Base-by-base conservation (phyloP, 371 early-diverging fungal genomes). In the Actinomucor elegans region DNA sequence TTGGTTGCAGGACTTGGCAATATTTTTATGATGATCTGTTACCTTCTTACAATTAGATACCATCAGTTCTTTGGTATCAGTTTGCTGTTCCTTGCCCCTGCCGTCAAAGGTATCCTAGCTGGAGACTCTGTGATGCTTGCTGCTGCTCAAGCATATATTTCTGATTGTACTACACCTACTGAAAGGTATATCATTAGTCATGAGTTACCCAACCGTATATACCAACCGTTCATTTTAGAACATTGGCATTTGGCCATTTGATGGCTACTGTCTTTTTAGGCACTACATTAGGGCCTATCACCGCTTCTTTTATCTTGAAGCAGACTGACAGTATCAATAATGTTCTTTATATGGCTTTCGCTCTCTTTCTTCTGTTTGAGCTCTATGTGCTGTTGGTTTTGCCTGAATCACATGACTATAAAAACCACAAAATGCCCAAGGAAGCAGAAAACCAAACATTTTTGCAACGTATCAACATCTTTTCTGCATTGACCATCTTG, bases 351-450 rank as follows among this genome's bases (percentile, higher is more conserved):
- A 41, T 75, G 36, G 66, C 67, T 4, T 21, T 79, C 12, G 34
- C 35, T 0, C 26, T 46, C 27, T 48, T 54, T 24, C 7, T 60
- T 11, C 1, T 68, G 0, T 61, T 66, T 24, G 42, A 63, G 7
- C 6, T 75, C 1, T 70, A 73, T 35, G 36, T 48, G 2, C 29
- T 64, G 15, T 58, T 63, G 15, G 0, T 71, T 23, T 21, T 83
- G 23, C 81, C 84, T 1, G 84, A 84, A 51, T 81, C 84, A 32
- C 42, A 62, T 21, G 36, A 43, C n/a, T 24, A 32, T 8, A 34
- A 47, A 8, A 47, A 45, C 4, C 17, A 38, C 8, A 32, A 51
- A 33, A 29, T 34, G 1, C 4, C 43, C 21, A 23, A 48, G 24
- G 41, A 35, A 21, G 36, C 36, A 10, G 31, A 27, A 14, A 36